These are phyloP conservation scores for Pseudocercospora fuligena DNA, from an alignment of 2,329 filamentous ascomycete species.

Conservation along the genomic window DNA sequence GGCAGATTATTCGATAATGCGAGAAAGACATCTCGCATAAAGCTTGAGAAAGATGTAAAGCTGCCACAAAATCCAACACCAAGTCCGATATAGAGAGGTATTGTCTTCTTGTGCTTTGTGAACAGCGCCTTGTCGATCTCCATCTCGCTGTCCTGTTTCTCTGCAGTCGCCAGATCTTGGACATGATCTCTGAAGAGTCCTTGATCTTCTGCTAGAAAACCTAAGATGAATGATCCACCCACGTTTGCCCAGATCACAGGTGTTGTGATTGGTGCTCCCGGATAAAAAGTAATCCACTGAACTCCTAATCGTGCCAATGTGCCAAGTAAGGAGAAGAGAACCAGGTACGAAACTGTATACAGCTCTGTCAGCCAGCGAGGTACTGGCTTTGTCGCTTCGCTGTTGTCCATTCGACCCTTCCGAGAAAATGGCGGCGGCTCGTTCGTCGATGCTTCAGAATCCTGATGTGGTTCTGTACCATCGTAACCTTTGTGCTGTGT, in stretches of 20 bases:
- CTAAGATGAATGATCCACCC: constrained; percentile 78
- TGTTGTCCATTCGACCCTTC: constrained; percentile 21
- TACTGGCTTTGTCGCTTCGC: constrained; percentile 10
- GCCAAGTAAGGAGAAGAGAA: constrained; percentile 84
- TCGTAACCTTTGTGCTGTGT: constrained; percentile 15
- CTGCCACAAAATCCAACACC: constrained; percentile 87
- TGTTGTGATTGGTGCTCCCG: constrained; percentile 74
- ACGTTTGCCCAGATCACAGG: constrained; percentile 88
- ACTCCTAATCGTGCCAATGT: constrained; percentile 83
- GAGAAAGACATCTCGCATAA: constrained; percentile 79
- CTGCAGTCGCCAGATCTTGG: constrained; percentile 48
- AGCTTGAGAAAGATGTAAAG: constrained; percentile 87
- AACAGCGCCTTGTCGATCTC: constrained; percentile 44
- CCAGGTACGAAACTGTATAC: constrained; percentile 77
- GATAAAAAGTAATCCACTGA: constrained; percentile 78
- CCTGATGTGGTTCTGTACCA: constrained; percentile 10
- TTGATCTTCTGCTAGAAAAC: constrained; percentile 80
- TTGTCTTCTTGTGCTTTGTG: constrained; percentile 73
- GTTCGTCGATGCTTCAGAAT: constrained; percentile 3
- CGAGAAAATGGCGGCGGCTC: constrained; percentile 22
- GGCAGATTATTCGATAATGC: constrained; percentile 76
- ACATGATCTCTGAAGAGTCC: constrained; percentile 74
- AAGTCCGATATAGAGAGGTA: constrained; percentile 85
- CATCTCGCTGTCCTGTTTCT: constrained; percentile 38
- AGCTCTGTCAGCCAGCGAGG: constrained; percentile 45